Conservation (phyloP, 495 filamentous ascomycete species). For the Hypoxylon lienhwacheense region DNA sequence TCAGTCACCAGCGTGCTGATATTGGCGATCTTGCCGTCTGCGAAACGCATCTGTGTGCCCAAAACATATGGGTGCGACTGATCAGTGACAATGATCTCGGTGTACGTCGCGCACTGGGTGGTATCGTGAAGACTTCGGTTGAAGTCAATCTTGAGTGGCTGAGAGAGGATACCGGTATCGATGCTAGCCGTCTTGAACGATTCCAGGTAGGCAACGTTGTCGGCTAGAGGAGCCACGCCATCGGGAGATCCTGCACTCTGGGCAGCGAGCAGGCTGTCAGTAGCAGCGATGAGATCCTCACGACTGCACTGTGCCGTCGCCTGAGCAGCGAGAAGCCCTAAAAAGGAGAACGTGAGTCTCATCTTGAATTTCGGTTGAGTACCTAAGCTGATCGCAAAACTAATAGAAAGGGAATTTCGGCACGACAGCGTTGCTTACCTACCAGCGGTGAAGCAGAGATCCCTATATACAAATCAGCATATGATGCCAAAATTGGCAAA, state of each 20-base stretch:
- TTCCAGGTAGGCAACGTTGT: constrained; percentile 43
- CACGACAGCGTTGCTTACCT: constrained; percentile 5
- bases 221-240: constrained; percentile 34
- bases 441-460: constrained; percentile 11
- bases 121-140: constrained; percentile 52
- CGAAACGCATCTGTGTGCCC: constrained; percentile 50
- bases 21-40: constrained; percentile 35
- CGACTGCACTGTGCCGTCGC: constrained; percentile 42
- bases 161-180: constrained; percentile 43
- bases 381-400: constrained; percentile 6
- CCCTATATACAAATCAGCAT: constrained; percentile 24
- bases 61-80: constrained; percentile 51
- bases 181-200: constrained; percentile 46
- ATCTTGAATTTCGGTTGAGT: constrained; percentile 17
- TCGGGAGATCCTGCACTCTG: constrained; percentile 46
- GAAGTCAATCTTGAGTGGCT: constrained; percentile 51
- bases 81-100: constrained; percentile 52
- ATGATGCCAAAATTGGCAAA: constrained; percentile 32
- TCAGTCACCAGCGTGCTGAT: constrained; percentile 50
- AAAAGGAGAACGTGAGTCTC: constrained; percentile 24
- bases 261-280: constrained; percentile 49
- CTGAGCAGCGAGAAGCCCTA: constrained; percentile 27
- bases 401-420: neutral
- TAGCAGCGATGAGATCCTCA: constrained; percentile 44
- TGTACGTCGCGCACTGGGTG: constrained; percentile 55